These are phyloP conservation scores for Phytophthora podocarpi DNA, from an alignment of 352 stramenopile species.

Conservation along the genomic window DNA sequence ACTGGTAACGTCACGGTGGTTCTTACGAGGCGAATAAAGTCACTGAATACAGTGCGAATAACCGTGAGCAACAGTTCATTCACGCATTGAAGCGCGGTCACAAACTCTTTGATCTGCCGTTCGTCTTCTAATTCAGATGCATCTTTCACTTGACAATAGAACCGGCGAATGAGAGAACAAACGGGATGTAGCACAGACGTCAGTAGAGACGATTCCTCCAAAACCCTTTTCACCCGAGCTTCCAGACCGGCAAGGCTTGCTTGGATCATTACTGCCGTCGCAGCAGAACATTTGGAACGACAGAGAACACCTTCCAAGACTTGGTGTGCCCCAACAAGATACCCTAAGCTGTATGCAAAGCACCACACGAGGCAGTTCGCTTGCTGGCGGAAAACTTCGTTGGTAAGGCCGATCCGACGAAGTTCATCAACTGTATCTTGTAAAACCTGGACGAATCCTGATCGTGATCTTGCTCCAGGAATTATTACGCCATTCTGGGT, in stretches of 20 bases:
- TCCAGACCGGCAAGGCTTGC: conserved; percentile 2
- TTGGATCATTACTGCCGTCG: conserved; percentile 1
- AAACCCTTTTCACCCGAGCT: conserved; percentile 8
- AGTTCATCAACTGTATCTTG: conserved; percentile 10
- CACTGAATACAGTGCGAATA: conserved; percentile 14
- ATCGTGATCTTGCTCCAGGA: neutral
- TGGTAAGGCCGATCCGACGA: conserved; percentile 7
- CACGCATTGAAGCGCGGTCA: conserved; percentile 22
- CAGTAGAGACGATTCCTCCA: conserved; percentile 16
- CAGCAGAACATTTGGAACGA: neutral
- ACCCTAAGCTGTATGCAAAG: conserved; percentile 27
- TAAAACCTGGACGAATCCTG: conserved; percentile 19
- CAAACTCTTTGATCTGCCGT: conserved; percentile 11
- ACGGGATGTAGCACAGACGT: conserved; percentile 21
- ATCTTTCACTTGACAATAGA: conserved; percentile 2
- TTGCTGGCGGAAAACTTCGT: conserved; percentile 11
- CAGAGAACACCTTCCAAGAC: conserved; percentile 10
- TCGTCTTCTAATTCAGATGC: conserved; percentile 10
- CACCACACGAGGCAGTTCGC: conserved; percentile 17
- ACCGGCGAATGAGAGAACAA: neutral
- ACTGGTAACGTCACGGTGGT: neutral
- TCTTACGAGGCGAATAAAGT: conserved; percentile 26
- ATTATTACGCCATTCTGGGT: neutral
- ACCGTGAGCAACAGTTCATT: conserved; percentile 32
- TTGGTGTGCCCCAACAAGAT: conserved; percentile 19